Evolutionary conservation across 345 rosid genomes (phyloP), one percentile per base, ranked within the genome.

Genomic region (Erodium maritimum): DNA sequence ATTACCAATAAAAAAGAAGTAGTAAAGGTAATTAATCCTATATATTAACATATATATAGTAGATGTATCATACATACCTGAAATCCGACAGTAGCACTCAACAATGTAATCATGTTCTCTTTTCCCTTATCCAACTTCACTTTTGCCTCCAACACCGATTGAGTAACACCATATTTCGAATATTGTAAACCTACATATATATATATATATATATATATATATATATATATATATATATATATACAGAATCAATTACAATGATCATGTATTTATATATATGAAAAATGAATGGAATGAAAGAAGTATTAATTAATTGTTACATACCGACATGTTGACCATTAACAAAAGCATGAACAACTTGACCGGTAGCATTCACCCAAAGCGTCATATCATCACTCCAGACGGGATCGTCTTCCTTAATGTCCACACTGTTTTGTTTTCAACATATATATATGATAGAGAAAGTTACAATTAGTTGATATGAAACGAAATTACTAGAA

Each of bases 81-180:
- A 16, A 79, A 66, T 19, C 90, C 96, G 14, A 85, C 74, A 4
- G 88, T 81, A 21, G 57, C 78, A 19, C 96, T 81, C 1, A 81
- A 78, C 5, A 85, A 59, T n/a, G 82, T 16, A 23, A 88, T 73
- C 24, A 61, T 59, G 58, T 85, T 83, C 14, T 3, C 12, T 29
- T 16, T 61, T 11, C 94, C 93, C 1, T 18, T 59, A 14, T 62
- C 65, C 42, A 88, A 69, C 18, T 66, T 68, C 0, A 77, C 73
- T 0, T 61, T 54, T 60, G 65, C 61, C 68, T 71, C 81, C 8
- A 71, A 81, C 4, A 62, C 66, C 17, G 71, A 78, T 5, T 76
- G 67, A 58, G 58, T 73, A 19, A 66, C 54, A 11, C 80, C 80
- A 52, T 64, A 62, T 14, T 59, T 55, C 0, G 67, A 72, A 34